Percentiles rank a stretch among this genome's conserved stretches.
Evolutionary conservation across 2,329 filamentous ascomycete species (phyloP).

Genomic region (Penicillium paneum): DNA sequence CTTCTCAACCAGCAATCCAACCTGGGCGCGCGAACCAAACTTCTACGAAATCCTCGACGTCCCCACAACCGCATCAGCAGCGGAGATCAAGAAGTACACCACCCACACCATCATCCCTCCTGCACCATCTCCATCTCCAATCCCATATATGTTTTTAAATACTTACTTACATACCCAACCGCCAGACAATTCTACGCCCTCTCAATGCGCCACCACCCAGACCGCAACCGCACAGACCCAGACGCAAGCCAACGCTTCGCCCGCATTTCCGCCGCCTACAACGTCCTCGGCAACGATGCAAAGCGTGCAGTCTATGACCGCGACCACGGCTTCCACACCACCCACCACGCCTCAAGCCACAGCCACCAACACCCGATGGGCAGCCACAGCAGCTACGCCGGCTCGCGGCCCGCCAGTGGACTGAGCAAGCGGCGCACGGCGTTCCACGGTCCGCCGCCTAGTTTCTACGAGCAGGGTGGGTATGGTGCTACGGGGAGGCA

Average conservation of each 20-base stretch:
- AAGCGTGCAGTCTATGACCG: conserved; percentile 82
- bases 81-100: conserved; percentile 77
- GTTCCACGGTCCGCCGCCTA: conserved; percentile 83
- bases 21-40: conserved; percentile 46
- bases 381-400: conserved; percentile 56
- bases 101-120: background rate
- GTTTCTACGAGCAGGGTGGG: conserved; percentile 78
- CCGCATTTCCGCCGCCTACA: conserved; percentile 79
- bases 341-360: conserved; percentile 23
- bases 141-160: background rate
- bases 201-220: conserved; percentile 88
- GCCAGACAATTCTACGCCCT: conserved; percentile 76
- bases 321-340: conserved; percentile 40
- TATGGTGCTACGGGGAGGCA: conserved; percentile 66
- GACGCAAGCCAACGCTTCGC: conserved; percentile 72
- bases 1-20: conserved; percentile 48
- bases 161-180: background rate
- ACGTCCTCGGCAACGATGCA: conserved; percentile 65
- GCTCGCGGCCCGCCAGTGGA: conserved; percentile 71
- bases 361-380: conserved; percentile 41
- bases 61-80: conserved; percentile 63
- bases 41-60: conserved; percentile 83
- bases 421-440: conserved; percentile 70
- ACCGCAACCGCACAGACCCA: conserved; percentile 77
- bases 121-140: background rate